Percentiles rank a stretch among this genome's conserved stretches.
Evolutionary conservation across 768 basidiomycete genomes (phyloP).

Genomic region (Xerocomus potaroensis): DNA sequence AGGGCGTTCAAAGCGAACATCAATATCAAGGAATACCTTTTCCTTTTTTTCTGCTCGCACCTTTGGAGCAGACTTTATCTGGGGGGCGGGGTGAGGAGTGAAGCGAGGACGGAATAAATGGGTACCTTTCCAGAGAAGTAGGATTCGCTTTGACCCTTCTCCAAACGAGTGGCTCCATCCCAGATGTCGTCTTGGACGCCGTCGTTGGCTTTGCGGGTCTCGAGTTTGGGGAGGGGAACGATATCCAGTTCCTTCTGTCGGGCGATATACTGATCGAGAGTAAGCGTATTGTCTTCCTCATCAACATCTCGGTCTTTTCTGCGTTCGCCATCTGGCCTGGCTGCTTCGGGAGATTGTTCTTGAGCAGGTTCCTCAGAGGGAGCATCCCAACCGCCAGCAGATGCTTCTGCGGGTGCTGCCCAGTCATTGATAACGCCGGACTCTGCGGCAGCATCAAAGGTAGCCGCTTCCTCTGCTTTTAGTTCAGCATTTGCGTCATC

Average conservation of each 20-base stretch:
- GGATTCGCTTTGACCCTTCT: conserved; percentile 61
- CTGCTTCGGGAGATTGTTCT: conserved; percentile 34
- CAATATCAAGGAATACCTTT: conserved; percentile 90
- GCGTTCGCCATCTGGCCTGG: conserved; percentile 36
- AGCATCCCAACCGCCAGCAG: conserved; percentile 37
- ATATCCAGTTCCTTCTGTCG: conserved; percentile 64
- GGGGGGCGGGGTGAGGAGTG: conserved; percentile 3
- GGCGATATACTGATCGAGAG: conserved; percentile 89
- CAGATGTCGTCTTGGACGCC: conserved; percentile 65
- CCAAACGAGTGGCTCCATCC: conserved; percentile 65
- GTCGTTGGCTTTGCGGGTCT: conserved; percentile 73
- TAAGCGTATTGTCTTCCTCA: conserved; percentile 91
- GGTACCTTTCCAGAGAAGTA: conserved; percentile 90
- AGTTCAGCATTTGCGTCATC: conserved; percentile 84
- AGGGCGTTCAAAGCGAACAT: conserved; percentile 83
- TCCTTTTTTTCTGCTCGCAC: conserved; percentile 76
- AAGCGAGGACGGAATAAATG: conserved; percentile 12
- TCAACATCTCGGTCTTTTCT: conserved; percentile 60
- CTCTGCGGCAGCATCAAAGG: conserved; percentile 63
- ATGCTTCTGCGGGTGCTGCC: conserved; percentile 23
- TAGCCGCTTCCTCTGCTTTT: conserved; percentile 73
- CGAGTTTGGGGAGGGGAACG: conserved; percentile 68
- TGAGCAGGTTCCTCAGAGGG: conserved; percentile 23
- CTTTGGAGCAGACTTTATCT: conserved; percentile 69
- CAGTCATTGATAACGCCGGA: conserved; percentile 31